Conservation (phyloP, 768 basidiomycete species). For the Mycena capillaripes region DNA sequence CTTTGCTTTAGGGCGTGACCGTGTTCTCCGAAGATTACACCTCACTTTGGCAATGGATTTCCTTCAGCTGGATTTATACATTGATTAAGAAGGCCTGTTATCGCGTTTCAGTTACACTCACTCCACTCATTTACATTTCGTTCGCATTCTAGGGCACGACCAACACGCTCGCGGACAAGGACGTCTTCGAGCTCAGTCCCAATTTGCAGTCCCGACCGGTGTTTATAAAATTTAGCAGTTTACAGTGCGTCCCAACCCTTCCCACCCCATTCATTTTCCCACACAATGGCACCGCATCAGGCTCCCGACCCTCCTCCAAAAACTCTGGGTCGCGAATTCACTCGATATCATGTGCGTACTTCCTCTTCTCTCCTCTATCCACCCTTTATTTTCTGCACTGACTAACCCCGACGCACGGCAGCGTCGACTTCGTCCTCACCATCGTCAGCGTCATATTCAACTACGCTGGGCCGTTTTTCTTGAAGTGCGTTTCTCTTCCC, state of each 20-base stretch:
- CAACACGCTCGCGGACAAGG: slow-evolving; percentile 74
- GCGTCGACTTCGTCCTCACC: slow-evolving; percentile 78
- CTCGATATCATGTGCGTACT: slow-evolving; percentile 26
- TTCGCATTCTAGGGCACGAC: slow-evolving; percentile 53
- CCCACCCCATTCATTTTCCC: neutral
- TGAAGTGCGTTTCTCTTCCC: slow-evolving; percentile 66
- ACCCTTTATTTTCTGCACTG: neutral
- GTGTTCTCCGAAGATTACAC: slow-evolving; percentile 84
- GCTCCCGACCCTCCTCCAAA: slow-evolving; percentile 4
- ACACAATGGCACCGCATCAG: neutral
- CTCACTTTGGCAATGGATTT: slow-evolving; percentile 5
- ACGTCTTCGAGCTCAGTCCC: slow-evolving; percentile 81
- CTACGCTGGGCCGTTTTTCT: slow-evolving; percentile 88
- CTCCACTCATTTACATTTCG: neutral
- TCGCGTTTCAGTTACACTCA: neutral
- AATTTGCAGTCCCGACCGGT: slow-evolving; percentile 76
- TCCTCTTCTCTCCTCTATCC: neutral
- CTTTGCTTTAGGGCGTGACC: neutral
- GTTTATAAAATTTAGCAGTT: slow-evolving; percentile 62
- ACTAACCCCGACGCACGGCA: slow-evolving; percentile 31
- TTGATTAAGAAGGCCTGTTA: slow-evolving; percentile 63
- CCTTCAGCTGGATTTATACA: slow-evolving; percentile 78
- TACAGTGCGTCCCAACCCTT: neutral
- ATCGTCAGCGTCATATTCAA: slow-evolving; percentile 80
- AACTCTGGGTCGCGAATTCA: slow-evolving; percentile 25